Evolutionary conservation across 345 rosid species (phyloP).

Genomic region (Gynandropsis gynandra): DNA sequence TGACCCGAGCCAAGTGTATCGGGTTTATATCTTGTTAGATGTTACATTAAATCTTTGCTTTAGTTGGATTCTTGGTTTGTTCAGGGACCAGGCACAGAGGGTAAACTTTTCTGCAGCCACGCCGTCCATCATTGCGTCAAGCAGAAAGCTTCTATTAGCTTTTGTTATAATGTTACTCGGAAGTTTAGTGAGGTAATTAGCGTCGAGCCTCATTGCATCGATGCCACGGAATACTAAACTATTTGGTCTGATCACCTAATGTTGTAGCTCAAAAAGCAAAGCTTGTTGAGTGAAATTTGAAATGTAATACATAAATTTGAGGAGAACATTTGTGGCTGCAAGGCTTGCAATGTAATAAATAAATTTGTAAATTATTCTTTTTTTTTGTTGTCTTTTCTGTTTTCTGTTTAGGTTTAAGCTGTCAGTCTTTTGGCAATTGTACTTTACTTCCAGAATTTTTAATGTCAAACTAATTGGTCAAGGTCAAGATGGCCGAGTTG

Average conservation of each 20-base stretch:
- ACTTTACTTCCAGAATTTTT: too few relatives aligned
- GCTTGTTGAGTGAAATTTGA: conserved; percentile 5
- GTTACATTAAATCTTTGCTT: conserved; percentile 6
- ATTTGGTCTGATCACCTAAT: too few relatives aligned
- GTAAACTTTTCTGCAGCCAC: conserved; percentile 50
- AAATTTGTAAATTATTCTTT: too few relatives aligned
- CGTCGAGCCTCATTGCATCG: background rate
- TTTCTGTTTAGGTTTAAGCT: too few relatives aligned
- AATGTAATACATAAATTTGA: background rate
- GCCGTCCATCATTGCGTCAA: conserved; percentile 14
- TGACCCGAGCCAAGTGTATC: too few relatives aligned
- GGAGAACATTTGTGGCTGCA: too few relatives aligned
- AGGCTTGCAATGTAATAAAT: too few relatives aligned
- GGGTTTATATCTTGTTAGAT: too few relatives aligned
- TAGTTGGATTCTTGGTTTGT: conserved; percentile 9
- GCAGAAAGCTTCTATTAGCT: conserved; percentile 29
- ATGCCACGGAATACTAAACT: too few relatives aligned
- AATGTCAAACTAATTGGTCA: too few relatives aligned
- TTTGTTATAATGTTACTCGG: conserved; percentile 26
- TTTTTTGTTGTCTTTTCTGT: too few relatives aligned
- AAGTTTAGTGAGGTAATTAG: conserved; percentile 26
- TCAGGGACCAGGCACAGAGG: conserved; percentile 77
- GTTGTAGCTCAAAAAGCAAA: background rate
- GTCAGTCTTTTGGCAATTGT: too few relatives aligned
- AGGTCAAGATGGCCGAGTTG: conserved; percentile 97